Evolutionary conservation across 306 rosid species (phyloP).

Genomic region (Begonia loranthoides): DNA sequence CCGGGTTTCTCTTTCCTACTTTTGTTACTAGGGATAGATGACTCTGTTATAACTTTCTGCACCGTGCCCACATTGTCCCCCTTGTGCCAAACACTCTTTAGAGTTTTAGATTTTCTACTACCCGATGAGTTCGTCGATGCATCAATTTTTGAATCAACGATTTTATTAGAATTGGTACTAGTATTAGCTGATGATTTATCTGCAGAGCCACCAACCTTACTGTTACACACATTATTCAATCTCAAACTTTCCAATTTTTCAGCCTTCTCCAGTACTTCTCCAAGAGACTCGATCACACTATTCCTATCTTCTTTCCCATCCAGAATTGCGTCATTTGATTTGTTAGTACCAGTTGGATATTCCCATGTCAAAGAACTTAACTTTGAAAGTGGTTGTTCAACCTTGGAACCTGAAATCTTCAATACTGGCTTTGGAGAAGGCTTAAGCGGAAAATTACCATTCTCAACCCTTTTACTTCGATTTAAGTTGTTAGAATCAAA

Average conservation of each 20-base stretch:
- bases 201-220: conserved; percentile 29
- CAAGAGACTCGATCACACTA: conserved; percentile 82
- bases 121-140: conserved; percentile 11
- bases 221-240: conserved; percentile 15
- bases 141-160: conserved; percentile 16
- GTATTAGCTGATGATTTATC: conserved; percentile 26
- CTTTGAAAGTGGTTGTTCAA: conserved; percentile 21
- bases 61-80: conserved; percentile 65
- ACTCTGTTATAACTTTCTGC: conserved; percentile 51
- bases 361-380: conserved; percentile 28
- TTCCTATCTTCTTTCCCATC: conserved; percentile 43
- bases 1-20: conserved; percentile 25
- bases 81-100: conserved; percentile 95
- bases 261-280: conserved; percentile 93
- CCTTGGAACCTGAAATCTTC: conserved; percentile 34
- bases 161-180: conserved; percentile 18
- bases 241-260: conserved; percentile 53
- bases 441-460: conserved; percentile 58
- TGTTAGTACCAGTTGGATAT: conserved; percentile 19
- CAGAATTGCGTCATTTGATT: conserved; percentile 13
- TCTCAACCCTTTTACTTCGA: conserved; percentile 35
- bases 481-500: conserved; percentile 50
- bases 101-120: conserved; percentile 42
- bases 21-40: conserved; percentile 27
- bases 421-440: conserved; percentile 77